These are phyloP conservation scores for Apiotrichum sp. DNA, from an alignment of 1,284 basidiomycete genomes.

Conservation along the genomic window DNA sequence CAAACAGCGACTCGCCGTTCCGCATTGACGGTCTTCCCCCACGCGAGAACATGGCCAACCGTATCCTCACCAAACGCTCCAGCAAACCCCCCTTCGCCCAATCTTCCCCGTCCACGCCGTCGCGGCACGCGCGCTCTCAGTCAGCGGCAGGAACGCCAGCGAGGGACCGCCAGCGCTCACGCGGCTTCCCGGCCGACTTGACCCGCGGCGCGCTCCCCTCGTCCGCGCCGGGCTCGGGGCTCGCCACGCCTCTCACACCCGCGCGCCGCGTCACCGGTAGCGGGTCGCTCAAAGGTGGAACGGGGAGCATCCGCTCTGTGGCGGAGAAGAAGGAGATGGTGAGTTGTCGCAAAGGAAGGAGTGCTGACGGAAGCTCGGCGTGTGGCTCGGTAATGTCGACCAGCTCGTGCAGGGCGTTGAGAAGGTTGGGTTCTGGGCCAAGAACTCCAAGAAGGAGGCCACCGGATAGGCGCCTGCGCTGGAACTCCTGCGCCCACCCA, in stretches of 20 bases:
- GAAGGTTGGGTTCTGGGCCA: constrained; percentile 67
- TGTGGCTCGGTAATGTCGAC: constrained; percentile 80
- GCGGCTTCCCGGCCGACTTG: constrained; percentile 36
- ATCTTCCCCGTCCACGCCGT: not conserved
- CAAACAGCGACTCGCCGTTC: too few relatives aligned
- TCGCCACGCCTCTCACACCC: constrained; percentile 2
- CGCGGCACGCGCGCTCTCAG: constrained; percentile 33
- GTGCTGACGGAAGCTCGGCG: constrained; percentile 51
- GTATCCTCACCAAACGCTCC: constrained; percentile 13
- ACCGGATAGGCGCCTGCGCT: too few relatives aligned
- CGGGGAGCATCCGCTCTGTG: constrained; percentile 46
- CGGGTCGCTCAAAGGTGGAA: not conserved
- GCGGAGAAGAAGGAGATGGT: constrained; percentile 74
- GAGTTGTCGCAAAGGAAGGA: constrained; percentile 11
- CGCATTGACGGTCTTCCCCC: too few relatives aligned
- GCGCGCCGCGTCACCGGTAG: constrained; percentile 9
- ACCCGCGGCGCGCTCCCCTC: constrained; percentile 32
- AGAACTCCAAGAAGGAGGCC: not conserved
- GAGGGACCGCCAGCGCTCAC: not conserved
- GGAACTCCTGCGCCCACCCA: too few relatives aligned
- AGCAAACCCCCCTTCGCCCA: constrained; percentile 15
- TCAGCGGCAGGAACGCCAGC: constrained; percentile 12
- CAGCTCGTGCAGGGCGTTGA: constrained; percentile 75
- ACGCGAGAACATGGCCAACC: not conserved
- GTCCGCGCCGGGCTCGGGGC: not conserved